phyloP scores from a whole-genome alignment of 1,139 yeast species.

The Suhomyces choctaworum region DNA sequence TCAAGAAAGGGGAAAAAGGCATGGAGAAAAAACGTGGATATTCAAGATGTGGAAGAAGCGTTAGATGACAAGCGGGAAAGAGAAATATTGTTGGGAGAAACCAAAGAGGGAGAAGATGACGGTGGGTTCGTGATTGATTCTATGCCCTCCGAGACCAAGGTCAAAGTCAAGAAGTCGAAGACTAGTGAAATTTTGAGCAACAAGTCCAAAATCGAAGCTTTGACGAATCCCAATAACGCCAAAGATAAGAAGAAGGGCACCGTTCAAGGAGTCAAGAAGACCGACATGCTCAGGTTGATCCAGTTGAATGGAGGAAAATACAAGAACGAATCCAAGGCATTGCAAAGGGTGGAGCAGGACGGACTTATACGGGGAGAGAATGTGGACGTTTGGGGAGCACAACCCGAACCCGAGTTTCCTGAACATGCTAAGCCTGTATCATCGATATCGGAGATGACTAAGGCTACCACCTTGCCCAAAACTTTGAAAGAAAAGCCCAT shows the following conservation, averaged over 20 bases:
- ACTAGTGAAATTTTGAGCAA: slow-evolving; percentile 73
- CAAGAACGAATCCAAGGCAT: slow-evolving; percentile 52
- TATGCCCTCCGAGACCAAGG: slow-evolving; percentile 12
- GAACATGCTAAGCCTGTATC: slow-evolving; percentile 17
- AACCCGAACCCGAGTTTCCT: slow-evolving; percentile 44
- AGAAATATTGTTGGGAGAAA: slow-evolving; percentile 63
- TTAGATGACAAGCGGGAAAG: slow-evolving; percentile 70
- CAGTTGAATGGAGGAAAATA: slow-evolving; percentile 72
- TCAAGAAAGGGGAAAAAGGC: slow-evolving; percentile 92
- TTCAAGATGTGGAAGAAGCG: slow-evolving; percentile 71
- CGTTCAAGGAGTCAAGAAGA: slow-evolving; percentile 66
- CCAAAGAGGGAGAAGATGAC: slow-evolving; percentile 33
- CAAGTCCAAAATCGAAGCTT: slow-evolving; percentile 77
- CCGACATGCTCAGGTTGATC: slow-evolving; percentile 69
- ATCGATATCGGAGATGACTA: slow-evolving; percentile 48
- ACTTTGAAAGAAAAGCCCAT: slow-evolving; percentile 61
- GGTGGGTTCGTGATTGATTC: slow-evolving; percentile 69
- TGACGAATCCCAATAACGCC: slow-evolving; percentile 39
- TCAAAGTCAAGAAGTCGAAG: slow-evolving; percentile 51
- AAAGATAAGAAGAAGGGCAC: slow-evolving; percentile 20
- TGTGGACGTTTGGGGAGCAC: slow-evolving; percentile 69
- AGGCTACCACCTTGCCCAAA: slow-evolving; percentile 53
- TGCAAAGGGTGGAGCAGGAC: slow-evolving; percentile 58
- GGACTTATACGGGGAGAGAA: slow-evolving; percentile 56
- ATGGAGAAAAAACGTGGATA: slow-evolving; percentile 94